Conservation (phyloP, 345 rosid genomes). For the Isatis tinctoria region DNA sequence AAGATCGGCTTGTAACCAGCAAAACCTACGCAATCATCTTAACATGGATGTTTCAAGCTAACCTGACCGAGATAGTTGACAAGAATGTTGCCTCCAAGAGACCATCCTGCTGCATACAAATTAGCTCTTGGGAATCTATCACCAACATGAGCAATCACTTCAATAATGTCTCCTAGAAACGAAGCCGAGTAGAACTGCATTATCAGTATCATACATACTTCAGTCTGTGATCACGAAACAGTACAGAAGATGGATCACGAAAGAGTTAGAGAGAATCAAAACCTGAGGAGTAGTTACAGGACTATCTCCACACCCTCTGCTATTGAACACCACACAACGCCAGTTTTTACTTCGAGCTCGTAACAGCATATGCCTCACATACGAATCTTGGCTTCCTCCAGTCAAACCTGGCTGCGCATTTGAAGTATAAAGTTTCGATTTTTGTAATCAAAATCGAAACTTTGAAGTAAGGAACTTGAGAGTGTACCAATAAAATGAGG, state of each 20-base stretch:
- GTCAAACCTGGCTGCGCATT: slow-evolving; percentile 78
- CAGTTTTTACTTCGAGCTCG: slow-evolving; percentile 67
- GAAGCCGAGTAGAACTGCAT: slow-evolving; percentile 98
- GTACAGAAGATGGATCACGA: not conserved
- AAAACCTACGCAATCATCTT: not conserved
- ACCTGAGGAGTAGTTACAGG: slow-evolving; percentile 93
- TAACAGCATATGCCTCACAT: slow-evolving; percentile 70
- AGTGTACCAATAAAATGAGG: slow-evolving; percentile 68
- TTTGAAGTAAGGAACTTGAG: not conserved
- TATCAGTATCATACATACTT: slow-evolving; percentile 25
- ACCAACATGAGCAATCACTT: slow-evolving; percentile 62
- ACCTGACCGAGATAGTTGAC: slow-evolving; percentile 86
- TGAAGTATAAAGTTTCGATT: not conserved
- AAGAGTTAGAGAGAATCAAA: not conserved
- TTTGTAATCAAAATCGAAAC: not conserved
- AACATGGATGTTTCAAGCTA: not conserved
- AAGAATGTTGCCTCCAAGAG: slow-evolving; percentile 92
- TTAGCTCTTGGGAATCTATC: slow-evolving; percentile 67
- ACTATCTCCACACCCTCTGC: slow-evolving; percentile 81
- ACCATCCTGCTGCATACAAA: slow-evolving; percentile 91
- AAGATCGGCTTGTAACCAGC: not conserved
- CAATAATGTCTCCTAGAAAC: slow-evolving; percentile 71
- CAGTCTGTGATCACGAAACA: not conserved
- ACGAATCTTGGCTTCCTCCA: slow-evolving; percentile 83
- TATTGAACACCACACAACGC: slow-evolving; percentile 89